These are phyloP conservation scores for Xylaria acuta DNA, from an alignment of 495 filamentous ascomycete species.

Conservation along the genomic window DNA sequence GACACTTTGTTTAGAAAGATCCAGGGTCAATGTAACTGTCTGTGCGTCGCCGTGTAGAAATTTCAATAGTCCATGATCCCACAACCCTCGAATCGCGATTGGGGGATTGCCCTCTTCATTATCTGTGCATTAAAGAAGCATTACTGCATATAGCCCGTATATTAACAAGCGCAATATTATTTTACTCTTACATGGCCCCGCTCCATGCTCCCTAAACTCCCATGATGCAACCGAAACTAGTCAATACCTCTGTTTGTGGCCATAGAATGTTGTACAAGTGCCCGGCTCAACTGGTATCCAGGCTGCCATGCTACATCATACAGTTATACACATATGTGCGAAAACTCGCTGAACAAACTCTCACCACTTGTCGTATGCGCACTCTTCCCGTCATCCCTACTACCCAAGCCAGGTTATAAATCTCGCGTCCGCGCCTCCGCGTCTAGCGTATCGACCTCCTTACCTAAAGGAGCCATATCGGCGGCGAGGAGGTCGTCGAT, in stretches of 20 bases:
- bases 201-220: background rate
- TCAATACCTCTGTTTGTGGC: background rate
- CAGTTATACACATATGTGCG: background rate
- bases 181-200: background rate
- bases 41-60: background rate
- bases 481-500: conserved; percentile 25
- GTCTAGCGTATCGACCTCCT: conserved; percentile 47
- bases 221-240: conserved; percentile 1
- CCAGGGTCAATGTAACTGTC: background rate
- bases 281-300: background rate
- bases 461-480: conserved; percentile 39
- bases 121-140: background rate
- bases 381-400: background rate
- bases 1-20: background rate
- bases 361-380: background rate
- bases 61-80: background rate
- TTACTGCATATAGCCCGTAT: conserved; percentile 1
- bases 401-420: conserved; percentile 26
- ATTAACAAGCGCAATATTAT: background rate
- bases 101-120: background rate
- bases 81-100: background rate
- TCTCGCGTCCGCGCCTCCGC: conserved; percentile 47
- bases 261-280: background rate
- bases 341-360: background rate
- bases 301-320: conserved; percentile 3